Conservation (phyloP, 73 alveolate species). For the Paramecium sonneborni region DNA sequence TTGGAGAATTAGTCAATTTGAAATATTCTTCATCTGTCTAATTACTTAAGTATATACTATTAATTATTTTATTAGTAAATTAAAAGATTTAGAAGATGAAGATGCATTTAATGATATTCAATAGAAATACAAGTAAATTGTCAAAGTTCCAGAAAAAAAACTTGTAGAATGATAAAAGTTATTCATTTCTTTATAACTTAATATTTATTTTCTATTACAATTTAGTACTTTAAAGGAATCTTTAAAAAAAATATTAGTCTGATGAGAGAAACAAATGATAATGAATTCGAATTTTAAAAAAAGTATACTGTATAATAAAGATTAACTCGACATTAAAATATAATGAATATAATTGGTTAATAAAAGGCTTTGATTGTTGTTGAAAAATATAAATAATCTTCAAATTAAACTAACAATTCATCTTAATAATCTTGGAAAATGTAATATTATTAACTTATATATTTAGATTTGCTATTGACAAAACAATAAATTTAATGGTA, state of each 20-base stretch:
- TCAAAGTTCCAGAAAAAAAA: neutral
- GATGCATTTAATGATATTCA: neutral
- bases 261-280: neutral
- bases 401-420: neutral
- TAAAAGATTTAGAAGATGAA: conserved; percentile 2
- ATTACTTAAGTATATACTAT: neutral
- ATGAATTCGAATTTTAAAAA: neutral
- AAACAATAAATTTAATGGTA: neutral
- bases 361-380: neutral
- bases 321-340: neutral
- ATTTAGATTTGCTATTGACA: conserved; percentile 8
- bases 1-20: neutral
- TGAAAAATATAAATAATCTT: neutral
- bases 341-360: neutral
- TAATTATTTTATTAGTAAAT: neutral
- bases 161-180: neutral
- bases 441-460: neutral
- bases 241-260: neutral
- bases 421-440: neutral
- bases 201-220: no score
- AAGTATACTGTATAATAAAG: neutral
- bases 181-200: neutral
- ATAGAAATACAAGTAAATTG: neutral
- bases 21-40: neutral
- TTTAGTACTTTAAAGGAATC: neutral